Evolutionary conservation across 805 yeast genomes (phyloP), one percentile per base, ranked within the genome.

Genomic region (baker's yeast (Saccharomyces cerevisiae)): DNA sequence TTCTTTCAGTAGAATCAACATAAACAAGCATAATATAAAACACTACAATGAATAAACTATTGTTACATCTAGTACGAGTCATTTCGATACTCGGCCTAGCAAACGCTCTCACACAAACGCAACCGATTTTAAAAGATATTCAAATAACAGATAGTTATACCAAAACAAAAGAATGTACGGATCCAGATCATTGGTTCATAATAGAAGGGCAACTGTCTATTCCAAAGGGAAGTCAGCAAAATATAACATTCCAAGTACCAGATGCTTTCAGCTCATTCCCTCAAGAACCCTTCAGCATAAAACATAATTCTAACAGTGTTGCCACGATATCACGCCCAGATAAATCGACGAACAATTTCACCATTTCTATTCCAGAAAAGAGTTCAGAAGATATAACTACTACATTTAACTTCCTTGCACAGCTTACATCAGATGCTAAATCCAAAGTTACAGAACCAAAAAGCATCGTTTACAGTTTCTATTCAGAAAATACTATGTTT

Each of bases 151-250:
- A 67, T 50, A 53, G 68, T 11, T 55, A 60, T 49, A 58, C 67
- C 2, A 56, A 57, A 5, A 49, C 58, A n/a, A 50, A 56, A 14
- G 54, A 59, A 22, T 65, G 67, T 43, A 61, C 61, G 10, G 66
- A 66, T 51, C 53, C 57, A 24, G 53, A 60, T 48, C 68, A 67
- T 51, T 64, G 66, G 66, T 65, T 68, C 51, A 17, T 63, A 26
- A 54, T 68, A 13, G 59, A 60, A 32, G 67, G 66, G 2, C 65
- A 63, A 46, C 30, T 68, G 26, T 61, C 54, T 43, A 57, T 67
- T 13, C 56, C 66, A 3, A 54, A 57, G 30, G 66, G 64, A 24
- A 54, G 53, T 26, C 47, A 52, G 8, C 52, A 57, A 11, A 61
- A 59, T 13, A 47, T 68, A 8, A 59, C 56, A 31, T 51, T 68